Percentiles rank a stretch among this genome's conserved stretches.
Conservation (phyloP, 768 basidiomycete genomes). For the Leucosporidium creatinivorum region DNA sequence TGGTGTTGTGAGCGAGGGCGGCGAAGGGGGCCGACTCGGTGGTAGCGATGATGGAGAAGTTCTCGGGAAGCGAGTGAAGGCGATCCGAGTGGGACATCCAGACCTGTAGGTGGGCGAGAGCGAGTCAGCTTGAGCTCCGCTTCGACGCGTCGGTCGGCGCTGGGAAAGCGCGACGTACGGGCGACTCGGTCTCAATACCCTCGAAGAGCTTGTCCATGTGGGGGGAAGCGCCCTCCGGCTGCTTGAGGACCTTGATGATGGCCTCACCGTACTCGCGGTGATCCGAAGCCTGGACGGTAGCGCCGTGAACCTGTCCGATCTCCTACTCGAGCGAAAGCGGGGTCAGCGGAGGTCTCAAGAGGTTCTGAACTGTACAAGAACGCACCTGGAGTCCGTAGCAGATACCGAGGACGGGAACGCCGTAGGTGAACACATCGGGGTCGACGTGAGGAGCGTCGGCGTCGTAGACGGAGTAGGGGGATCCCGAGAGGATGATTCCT, state of each 20-base stretch:
- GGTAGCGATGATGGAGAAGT: conserved; percentile 80
- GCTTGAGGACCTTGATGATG: conserved; percentile 61
- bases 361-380: not conserved
- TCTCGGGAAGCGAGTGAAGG: conserved; percentile 65
- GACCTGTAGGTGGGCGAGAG: conserved; percentile 53
- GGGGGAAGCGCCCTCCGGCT: conserved; percentile 25
- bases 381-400: conserved; percentile 91
- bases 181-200: conserved; percentile 78
- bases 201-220: conserved; percentile 67
- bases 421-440: conserved; percentile 71
- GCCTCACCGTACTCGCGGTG: conserved; percentile 96
- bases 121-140: not conserved
- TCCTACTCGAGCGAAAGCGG: conserved; percentile 53
- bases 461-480: conserved; percentile 97
- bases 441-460: conserved; percentile 87
- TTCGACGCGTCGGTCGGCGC: not conserved
- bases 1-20: conserved; percentile 81
- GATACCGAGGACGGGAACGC: conserved; percentile 88
- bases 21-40: conserved; percentile 85
- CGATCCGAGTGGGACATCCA: conserved; percentile 99
- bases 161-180: conserved; percentile 48
- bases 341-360: not conserved
- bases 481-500: conserved; percentile 96
- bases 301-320: conserved; percentile 80
- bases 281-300: conserved; percentile 73